Evolutionary conservation across 345 rosid species (phyloP).

Genomic region (Xanthoceras sorbifolium): DNA sequence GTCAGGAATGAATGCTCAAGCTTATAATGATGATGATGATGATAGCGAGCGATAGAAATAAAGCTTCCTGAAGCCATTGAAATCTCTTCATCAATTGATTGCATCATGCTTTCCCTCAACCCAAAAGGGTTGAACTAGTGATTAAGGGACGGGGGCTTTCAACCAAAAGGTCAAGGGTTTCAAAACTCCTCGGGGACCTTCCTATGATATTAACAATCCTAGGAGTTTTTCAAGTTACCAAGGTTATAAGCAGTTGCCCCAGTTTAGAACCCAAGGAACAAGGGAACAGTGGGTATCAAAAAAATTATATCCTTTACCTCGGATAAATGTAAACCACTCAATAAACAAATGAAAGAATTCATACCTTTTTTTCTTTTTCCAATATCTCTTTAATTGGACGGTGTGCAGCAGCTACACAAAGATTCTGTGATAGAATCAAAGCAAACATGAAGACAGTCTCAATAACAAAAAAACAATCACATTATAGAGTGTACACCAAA

Average conservation of each 20-base stretch:
- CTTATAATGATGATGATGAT: not conserved
- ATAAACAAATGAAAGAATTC: slow-evolving; percentile 11
- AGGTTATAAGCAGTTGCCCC: not conserved
- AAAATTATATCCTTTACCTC: not conserved
- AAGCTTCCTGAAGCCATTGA: not conserved
- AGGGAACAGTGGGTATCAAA: not conserved
- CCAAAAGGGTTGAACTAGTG: not conserved
- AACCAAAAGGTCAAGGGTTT: not conserved
- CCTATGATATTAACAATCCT: not conserved
- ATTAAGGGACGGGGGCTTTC: not conserved
- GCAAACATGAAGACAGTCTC: slow-evolving; percentile 13
- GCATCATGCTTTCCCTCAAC: not conserved
- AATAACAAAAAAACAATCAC: not conserved
- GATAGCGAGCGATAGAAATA: not conserved
- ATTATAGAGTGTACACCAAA: slow-evolving; percentile 6
- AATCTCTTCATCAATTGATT: not conserved
- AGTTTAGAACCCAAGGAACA: not conserved
- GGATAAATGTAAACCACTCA: not conserved
- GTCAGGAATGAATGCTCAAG: not conserved
- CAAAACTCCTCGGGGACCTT: not conserved
- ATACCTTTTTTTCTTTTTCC: slow-evolving; percentile 78
- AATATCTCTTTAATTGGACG: slow-evolving; percentile 84
- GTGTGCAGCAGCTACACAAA: slow-evolving; percentile 88
- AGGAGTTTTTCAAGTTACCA: not conserved
- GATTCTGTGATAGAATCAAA: slow-evolving; percentile 49